Percentiles rank a stretch among this genome's conserved stretches.
These are phyloP conservation scores for Lactarius indigo DNA, from an alignment of 768 basidiomycete genomes.

Conservation along the genomic window DNA sequence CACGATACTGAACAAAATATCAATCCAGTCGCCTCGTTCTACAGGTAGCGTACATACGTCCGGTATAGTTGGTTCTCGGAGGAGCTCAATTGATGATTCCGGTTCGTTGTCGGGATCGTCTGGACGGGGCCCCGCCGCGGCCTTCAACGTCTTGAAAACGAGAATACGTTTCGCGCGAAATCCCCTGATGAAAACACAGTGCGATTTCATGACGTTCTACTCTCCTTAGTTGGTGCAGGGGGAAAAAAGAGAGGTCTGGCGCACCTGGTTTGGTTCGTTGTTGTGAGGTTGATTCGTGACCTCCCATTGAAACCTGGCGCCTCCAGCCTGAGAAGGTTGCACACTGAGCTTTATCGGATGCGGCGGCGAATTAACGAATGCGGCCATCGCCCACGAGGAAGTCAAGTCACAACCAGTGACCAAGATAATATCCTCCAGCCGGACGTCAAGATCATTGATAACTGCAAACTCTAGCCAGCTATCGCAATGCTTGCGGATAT, in stretches of 20 bases:
- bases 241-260: not conserved
- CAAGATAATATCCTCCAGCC: slow-evolving; percentile 18
- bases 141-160: not conserved
- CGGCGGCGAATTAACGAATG: not conserved
- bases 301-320: slow-evolving; percentile 12
- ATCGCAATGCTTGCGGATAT: not conserved
- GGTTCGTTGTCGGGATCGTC: not conserved
- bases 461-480: slow-evolving; percentile 3
- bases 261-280: not conserved
- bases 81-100: not conserved
- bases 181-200: slow-evolving; percentile 17
- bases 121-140: slow-evolving; percentile 5
- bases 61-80: not conserved
- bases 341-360: not conserved
- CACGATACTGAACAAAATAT: not conserved
- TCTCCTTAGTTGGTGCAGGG: not conserved
- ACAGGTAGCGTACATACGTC: not conserved
- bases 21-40: not conserved
- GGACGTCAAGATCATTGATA: not conserved
- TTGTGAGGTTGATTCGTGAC: slow-evolving; percentile 12
- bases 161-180: slow-evolving; percentile 13
- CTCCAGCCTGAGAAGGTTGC: not conserved
- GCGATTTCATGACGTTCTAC: not conserved
- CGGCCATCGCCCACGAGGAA: slow-evolving; percentile 6
- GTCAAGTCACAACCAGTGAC: slow-evolving; percentile 9